phyloP scores from a whole-genome alignment of 2,329 filamentous ascomycete species.

The Verticillium klebahnii region DNA sequence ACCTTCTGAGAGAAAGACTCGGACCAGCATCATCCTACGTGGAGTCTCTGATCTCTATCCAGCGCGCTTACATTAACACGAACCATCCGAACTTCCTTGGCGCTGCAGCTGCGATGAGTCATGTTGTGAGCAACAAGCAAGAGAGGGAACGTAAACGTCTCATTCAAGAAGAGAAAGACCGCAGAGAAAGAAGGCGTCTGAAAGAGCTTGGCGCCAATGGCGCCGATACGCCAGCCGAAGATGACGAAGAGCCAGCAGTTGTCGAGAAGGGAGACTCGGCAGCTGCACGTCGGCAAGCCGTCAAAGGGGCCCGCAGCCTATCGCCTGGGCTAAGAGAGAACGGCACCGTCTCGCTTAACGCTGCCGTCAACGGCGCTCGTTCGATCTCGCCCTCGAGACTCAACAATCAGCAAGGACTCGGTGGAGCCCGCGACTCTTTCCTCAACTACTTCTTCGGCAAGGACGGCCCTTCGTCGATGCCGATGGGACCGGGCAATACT shows the following conservation, averaged over 20 bases:
- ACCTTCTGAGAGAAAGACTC: constrained; percentile 85
- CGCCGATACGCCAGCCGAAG: constrained; percentile 62
- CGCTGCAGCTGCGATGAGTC: constrained; percentile 94
- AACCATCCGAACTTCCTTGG: constrained; percentile 99
- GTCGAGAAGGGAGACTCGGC: constrained; percentile 47
- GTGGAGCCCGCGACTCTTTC: constrained; percentile 80
- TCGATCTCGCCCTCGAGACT: constrained; percentile 59
- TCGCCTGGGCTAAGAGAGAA: constrained; percentile 75
- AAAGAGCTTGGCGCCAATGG: constrained; percentile 86
- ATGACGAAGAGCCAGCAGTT: constrained; percentile 48
- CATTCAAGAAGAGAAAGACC: constrained; percentile 78
- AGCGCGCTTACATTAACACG: constrained; percentile 98
- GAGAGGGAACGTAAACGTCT: constrained; percentile 83
- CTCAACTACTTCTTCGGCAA: constrained; percentile 99
- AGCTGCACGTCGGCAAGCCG: constrained; percentile 47
- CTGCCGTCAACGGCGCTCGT: constrained; percentile 63
- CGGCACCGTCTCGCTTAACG: constrained; percentile 54
- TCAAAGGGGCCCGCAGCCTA: constrained; percentile 68
- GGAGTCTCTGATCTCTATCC: constrained; percentile 94
- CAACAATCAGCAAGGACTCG: constrained; percentile 52
- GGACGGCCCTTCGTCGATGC: constrained; percentile 57
- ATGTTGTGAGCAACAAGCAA: constrained; percentile 90
- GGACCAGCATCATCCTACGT: constrained; percentile 89
- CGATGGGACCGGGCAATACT: constrained; percentile 33
- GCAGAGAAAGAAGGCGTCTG: constrained; percentile 74